Base-by-base conservation (phyloP, 1,284 basidiomycete genomes). In the Ustilago trichophora region DNA sequence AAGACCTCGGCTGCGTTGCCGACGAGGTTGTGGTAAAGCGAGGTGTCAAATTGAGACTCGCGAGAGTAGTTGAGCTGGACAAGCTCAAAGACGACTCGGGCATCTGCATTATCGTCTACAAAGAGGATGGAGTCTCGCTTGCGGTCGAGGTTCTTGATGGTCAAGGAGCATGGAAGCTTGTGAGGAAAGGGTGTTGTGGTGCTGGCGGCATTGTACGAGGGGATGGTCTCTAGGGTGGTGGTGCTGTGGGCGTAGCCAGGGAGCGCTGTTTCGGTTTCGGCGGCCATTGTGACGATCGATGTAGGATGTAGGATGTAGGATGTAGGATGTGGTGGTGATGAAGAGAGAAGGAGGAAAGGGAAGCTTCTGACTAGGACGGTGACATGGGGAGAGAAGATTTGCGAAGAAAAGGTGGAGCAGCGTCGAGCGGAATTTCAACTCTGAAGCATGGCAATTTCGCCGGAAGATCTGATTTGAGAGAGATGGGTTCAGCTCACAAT, bases 141-240 rank as follows among this genome's bases (percentile, higher is more conserved):
- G 35, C 60, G 54, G 18, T 63, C 59, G 38, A 63, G 46, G 43
- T 69, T 69, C 48, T 69, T 64, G 60, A 69, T 24, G 35, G 47
- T 50, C 24, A 69, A 41, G 18, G 55, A 52, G 55, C 66, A 69
- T 13, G 66, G 66, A 1, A 60, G 41, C 24, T 41, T 41, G 37
- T 42, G n/a, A 15, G 66, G 60, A 44, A 63, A 69, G 16, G 50
- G 49, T 0, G 66, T 37, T 4, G 55, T 52, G 6, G 55, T 51
- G 49, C 26, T 53, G 34, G 66, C 59, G 12, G 43, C 32, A 19
- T 31, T 55, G 48, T 69, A 69, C 21, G 66, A 69, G 22, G 66
- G 66, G 16, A 62, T 40, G 7, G 55, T 48, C 12, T 63, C 51
- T 37, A 69, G 27, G 15, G 59, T 69, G 47, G 48, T 51, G 31